Percentiles rank a stretch among this genome's conserved stretches.
phyloP scores from a whole-genome alignment of 1,139 yeast species.

The Candida pseudoviswanathii region DNA sequence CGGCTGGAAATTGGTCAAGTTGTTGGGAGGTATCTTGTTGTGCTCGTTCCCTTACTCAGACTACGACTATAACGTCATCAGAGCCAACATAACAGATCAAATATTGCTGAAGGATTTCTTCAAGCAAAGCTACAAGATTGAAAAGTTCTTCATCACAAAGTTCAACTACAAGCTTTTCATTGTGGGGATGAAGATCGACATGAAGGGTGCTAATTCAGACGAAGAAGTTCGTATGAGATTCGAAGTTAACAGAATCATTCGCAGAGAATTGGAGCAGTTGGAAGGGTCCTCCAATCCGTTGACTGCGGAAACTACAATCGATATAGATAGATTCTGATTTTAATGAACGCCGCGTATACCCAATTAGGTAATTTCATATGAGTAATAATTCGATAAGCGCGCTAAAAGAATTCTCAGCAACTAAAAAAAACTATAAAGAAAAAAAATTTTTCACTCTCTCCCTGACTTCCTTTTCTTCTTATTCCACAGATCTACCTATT shows the following conservation, averaged over 20 bases:
- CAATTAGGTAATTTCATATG: conserved; percentile 1
- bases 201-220: conserved; percentile 72
- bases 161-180: conserved; percentile 62
- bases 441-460: background rate
- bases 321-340: conserved; percentile 44
- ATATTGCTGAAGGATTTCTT: conserved; percentile 52
- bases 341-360: background rate
- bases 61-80: conserved; percentile 40
- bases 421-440: background rate
- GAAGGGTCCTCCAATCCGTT: conserved; percentile 31
- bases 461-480: background rate
- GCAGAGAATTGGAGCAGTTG: conserved; percentile 26
- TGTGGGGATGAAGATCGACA: conserved; percentile 53
- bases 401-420: background rate
- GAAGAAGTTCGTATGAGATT: conserved; percentile 62
- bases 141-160: conserved; percentile 56
- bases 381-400: conserved; percentile 1
- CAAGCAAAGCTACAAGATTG: conserved; percentile 49
- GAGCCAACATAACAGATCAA: conserved; percentile 33
- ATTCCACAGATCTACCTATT: background rate
- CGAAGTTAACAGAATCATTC: conserved; percentile 54
- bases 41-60: conserved; percentile 53
- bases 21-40: conserved; percentile 53
- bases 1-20: conserved; percentile 57
- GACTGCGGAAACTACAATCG: conserved; percentile 60